Evolutionary conservation across 768 basidiomycete genomes (phyloP), one percentile per base, ranked within the genome.

Genomic region (Tephrocybe sp.): DNA sequence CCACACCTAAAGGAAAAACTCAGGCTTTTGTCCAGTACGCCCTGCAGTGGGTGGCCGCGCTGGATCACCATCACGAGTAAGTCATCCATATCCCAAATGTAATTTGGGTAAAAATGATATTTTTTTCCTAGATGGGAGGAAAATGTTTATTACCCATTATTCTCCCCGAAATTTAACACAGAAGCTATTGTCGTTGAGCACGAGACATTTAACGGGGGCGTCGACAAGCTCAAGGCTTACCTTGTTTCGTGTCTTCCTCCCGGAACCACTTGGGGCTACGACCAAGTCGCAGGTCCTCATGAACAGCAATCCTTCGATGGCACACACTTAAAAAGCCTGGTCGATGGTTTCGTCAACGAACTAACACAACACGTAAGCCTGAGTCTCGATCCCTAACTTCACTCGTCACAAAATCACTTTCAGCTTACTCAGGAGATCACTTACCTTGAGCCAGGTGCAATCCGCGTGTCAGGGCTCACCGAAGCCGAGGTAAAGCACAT

Each of bases 61-160:
- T 59, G n/a, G 49, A 54, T 5, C 58, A 59, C 39, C 58, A 59
- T 13, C 58, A 59, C 24, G 34, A 49, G 58, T 59, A 13, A 39
- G 52, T 54, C 21, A 22, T 3, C 21, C 12, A 28, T 8, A 16
- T 35, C 16, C 34, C 15, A n/a, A 3, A 27, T 25, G 4, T 41
- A 24, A 3, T 40, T 9, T 21, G 1, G 15, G 8, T 3, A 1
- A 27, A 16, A 11, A 32, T 37, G 18, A n/a, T n/a, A n/a, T n/a
- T n/a, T n/a, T 19, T 9, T 22, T 19, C 41, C 16, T 39, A 57
- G 58, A 1, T 57, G 58, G 58, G 58, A 60, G 44, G 58, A 60
- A 27, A 55, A 39, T 15, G 13, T 55, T 5, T 57, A 53, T 25
- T 60, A 57, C 22, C 56, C 58, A 9, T 31, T 57, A n/a, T 59